Percentiles rank a stretch among this genome's conserved stretches.
These are phyloP conservation scores for Amanita fuliginea DNA, from an alignment of 768 basidiomycete genomes.

Conservation along the genomic window DNA sequence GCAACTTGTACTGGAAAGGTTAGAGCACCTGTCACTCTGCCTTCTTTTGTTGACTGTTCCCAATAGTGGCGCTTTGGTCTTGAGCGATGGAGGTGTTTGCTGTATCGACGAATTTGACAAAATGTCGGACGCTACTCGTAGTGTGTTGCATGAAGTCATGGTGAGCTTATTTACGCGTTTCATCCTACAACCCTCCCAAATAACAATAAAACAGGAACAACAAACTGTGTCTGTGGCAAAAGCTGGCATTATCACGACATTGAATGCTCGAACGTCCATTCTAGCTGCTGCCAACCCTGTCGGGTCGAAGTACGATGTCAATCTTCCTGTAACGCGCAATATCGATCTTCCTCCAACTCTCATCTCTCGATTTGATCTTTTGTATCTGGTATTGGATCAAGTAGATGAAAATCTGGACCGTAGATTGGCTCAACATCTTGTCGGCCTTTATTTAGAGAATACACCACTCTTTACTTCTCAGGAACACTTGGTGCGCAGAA, in stretches of 20 bases:
- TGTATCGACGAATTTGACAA: slow-evolving; percentile 99
- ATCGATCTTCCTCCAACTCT: slow-evolving; percentile 97
- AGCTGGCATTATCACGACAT: slow-evolving; percentile 96
- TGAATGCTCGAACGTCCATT: slow-evolving; percentile 97
- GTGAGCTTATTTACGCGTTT: slow-evolving; percentile 22
- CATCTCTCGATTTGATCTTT: slow-evolving; percentile 93
- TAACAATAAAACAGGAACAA: slow-evolving; percentile 61
- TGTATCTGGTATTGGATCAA: slow-evolving; percentile 92
- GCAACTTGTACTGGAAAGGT: slow-evolving; percentile 96
- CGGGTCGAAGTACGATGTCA: slow-evolving; percentile 88
- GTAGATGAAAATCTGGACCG: slow-evolving; percentile 86
- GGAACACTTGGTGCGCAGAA: slow-evolving; percentile 57
- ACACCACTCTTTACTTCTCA: slow-evolving; percentile 49
- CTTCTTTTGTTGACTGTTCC: slow-evolving; percentile 1
- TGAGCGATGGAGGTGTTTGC: slow-evolving; percentile 94
- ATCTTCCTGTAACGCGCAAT: slow-evolving; percentile 87
- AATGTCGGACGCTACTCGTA: slow-evolving; percentile 96
- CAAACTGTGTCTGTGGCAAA: slow-evolving; percentile 99
- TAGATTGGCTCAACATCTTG: slow-evolving; percentile 83
- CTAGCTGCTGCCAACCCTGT: slow-evolving; percentile 97
- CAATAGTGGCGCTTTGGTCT: slow-evolving; percentile 78
- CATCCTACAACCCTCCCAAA: background rate
- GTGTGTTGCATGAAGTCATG: slow-evolving; percentile 99
- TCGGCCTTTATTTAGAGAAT: slow-evolving; percentile 91
- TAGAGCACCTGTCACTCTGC: slow-evolving; percentile 7